Base-by-base conservation (phyloP, 1,284 basidiomycete genomes). In the Microbotryum saponariae region DNA sequence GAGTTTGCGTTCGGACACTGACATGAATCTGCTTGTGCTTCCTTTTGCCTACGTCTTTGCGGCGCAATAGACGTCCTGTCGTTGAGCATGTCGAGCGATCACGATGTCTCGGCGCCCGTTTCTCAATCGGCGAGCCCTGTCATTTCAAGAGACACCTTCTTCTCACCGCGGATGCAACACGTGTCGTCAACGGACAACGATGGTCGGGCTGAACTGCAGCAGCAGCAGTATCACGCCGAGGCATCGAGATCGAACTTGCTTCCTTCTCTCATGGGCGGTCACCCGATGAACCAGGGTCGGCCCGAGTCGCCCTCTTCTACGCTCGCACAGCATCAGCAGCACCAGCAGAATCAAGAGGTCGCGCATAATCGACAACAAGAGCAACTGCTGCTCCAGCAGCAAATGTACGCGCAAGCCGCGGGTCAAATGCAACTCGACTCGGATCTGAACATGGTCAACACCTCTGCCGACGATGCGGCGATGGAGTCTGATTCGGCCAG, bases 221-320 rank as follows among this genome's bases (percentile, higher is more conserved):
- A 51, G 51, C 37, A 52, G 27, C 31, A 58, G 52, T 53, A 56
- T 60, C 48, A 25, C 5, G 37, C 37, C 37, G 37, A 42, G 12
- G 37, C 37, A 18, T 42, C 37, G 37, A 42, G 37, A 42, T 42
- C 37, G 12, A 12, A 42, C 37, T 6, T 42, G 6, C 16, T 42
- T 1, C 37, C 37, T 10, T 42, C 37, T 6, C 37, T 18, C 37
- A 42, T 42, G 37, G 37, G 37, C 37, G 37, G 16, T 18, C 37
- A 42, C 37, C 37, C 37, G 16, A 42, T 42, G 37, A 57, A 53
- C 2, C 33, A 0, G 16, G 4, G 2, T 63, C 58, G n/a, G 12
- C 54, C 61, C 51, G 63, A 59, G 6, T 18, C 44, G 45, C 54
- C 53, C 45, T 64, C 61, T 21, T 47, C 54, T 7, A 60, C 56